Evolutionary conservation across 257 asterid genomes (phyloP).

Genomic region (Scutellaria baicalensis): DNA sequence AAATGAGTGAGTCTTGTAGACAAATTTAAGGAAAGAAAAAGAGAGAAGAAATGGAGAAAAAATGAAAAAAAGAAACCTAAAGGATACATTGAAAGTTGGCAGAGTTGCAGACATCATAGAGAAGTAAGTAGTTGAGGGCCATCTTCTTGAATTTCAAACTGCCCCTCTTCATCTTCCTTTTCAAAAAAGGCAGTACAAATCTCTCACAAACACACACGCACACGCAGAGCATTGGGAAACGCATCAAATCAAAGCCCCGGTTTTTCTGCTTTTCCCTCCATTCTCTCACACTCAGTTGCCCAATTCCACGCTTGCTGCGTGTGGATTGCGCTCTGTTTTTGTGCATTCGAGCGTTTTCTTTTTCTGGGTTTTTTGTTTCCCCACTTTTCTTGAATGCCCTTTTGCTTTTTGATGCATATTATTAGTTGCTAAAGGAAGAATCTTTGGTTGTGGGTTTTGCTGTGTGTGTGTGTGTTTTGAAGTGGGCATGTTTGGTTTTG

Average conservation of each 20-base stretch:
- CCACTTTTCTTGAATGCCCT: slow-evolving; percentile 22
- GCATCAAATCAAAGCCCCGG: slow-evolving; percentile 8
- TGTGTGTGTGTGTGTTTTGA: background rate
- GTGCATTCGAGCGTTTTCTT: background rate
- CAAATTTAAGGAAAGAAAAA: background rate
- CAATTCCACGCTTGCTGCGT: slow-evolving; percentile 12
- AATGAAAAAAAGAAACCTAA: background rate
- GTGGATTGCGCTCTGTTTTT: background rate
- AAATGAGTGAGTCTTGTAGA: background rate
- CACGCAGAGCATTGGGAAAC: slow-evolving; percentile 19
- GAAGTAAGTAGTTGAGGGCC: slow-evolving; percentile 5
- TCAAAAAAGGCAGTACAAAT: slow-evolving; percentile 15
- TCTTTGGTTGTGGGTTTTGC: background rate
- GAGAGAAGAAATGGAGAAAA: background rate
- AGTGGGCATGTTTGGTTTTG: background rate
- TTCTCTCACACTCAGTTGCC: slow-evolving; percentile 11
- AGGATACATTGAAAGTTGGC: slow-evolving; percentile 1
- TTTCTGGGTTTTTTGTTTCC: slow-evolving; percentile 18
- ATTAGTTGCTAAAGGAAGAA: slow-evolving; percentile 1
- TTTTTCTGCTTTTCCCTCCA: slow-evolving; percentile 17
- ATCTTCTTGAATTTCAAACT: slow-evolving; percentile 27
- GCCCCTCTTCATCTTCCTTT: slow-evolving; percentile 9
- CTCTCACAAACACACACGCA: slow-evolving; percentile 14
- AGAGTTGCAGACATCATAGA: slow-evolving; percentile 18
- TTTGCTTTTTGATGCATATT: background rate